Conservation (phyloP, 2,329 filamentous ascomycete genomes). For the Chrysoporthe cubensis region DNA sequence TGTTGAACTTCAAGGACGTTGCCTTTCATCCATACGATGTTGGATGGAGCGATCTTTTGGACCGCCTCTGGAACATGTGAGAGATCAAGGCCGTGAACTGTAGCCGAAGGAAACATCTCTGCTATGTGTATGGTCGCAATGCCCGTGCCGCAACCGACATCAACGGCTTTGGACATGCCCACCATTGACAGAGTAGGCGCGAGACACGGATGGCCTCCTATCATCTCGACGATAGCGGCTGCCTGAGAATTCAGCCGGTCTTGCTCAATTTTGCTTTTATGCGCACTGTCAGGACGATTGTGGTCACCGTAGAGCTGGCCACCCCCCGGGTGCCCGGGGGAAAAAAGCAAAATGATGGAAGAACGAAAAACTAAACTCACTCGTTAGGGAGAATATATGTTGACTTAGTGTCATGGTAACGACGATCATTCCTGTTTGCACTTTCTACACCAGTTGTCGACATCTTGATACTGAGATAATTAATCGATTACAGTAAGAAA, state of each 20-base stretch:
- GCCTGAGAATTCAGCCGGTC: not conserved
- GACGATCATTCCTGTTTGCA: not conserved
- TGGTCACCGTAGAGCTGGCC: not conserved
- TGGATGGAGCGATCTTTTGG: not conserved
- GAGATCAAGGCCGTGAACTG: not conserved
- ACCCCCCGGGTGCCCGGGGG: too few species aligned
- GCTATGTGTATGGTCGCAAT: not conserved
- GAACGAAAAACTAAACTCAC: not conserved
- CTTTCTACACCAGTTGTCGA: not conserved
- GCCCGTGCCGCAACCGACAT: slow-evolving; percentile 2
- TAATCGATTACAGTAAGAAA: not conserved
- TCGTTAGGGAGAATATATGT: not conserved
- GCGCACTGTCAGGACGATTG: too few species aligned
- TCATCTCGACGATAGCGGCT: not conserved
- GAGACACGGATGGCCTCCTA: slow-evolving; percentile 1
- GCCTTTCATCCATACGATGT: not conserved
- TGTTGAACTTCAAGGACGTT: not conserved
- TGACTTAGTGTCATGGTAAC: not conserved
- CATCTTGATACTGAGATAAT: not conserved
- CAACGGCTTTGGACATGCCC: slow-evolving; percentile 1
- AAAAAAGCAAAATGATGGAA: not conserved
- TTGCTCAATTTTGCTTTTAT: slow-evolving; percentile 2
- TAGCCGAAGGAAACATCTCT: not conserved
- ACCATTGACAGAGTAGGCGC: not conserved
- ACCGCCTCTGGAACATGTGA: not conserved